A percentile compares a stretch with the other conserved stretches of the same genome.
Conservation (phyloP, 176 grass and related monocot species). For the Musa schizocarpa region DNA sequence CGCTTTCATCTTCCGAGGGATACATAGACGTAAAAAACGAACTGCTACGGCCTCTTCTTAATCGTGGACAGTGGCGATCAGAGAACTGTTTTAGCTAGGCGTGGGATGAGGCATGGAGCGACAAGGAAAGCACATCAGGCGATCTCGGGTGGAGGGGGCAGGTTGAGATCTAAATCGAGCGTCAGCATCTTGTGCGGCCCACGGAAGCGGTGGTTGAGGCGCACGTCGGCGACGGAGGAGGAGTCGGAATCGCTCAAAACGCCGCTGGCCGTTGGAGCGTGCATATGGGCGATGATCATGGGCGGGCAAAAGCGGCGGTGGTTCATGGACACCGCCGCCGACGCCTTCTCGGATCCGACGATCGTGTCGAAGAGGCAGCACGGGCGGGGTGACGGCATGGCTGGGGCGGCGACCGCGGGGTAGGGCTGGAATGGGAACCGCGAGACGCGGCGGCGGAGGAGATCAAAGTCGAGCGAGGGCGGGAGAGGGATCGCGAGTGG, state of each 20-base stretch:
- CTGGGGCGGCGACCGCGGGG: conserved; percentile 11
- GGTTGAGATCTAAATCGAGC: conserved; percentile 81
- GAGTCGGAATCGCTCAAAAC: conserved; percentile 78
- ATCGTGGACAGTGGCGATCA: not conserved
- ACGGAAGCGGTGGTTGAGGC: not conserved
- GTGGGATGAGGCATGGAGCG: not conserved
- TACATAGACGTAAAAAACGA: not conserved
- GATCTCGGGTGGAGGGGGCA: conserved; percentile 45
- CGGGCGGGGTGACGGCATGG: conserved; percentile 8
- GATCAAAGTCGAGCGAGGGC: conserved; percentile 31
- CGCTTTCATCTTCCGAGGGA: not conserved
- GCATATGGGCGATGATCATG: not conserved
- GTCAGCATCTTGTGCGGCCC: conserved; percentile 17
- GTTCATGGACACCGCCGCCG: not conserved
- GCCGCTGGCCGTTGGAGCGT: conserved; percentile 1
- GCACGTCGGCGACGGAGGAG: conserved; percentile 53
- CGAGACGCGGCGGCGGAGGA: conserved; percentile 29
- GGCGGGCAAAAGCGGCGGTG: not conserved
- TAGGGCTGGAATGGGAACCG: conserved; percentile 44
- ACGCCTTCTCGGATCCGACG: conserved; percentile 13
- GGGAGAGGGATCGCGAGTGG: conserved; percentile 47
- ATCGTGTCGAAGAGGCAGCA: conserved; percentile 44
- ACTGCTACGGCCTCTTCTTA: not conserved
- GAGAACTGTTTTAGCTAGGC: not conserved
- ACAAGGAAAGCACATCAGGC: not conserved